Base-by-base conservation (phyloP, 2,329 filamentous ascomycete species). In the Alternaria sp. region DNA sequence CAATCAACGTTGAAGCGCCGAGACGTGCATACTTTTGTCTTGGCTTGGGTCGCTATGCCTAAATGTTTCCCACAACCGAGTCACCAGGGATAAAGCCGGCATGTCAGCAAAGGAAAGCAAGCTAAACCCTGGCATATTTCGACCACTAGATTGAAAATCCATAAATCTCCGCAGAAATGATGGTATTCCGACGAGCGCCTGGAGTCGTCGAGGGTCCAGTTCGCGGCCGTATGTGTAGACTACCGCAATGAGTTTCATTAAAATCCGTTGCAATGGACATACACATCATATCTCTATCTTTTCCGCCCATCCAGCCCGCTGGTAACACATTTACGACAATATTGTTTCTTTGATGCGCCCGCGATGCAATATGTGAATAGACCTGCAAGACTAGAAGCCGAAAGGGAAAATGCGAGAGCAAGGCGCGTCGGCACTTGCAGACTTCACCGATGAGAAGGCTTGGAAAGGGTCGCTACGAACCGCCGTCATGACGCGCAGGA, bases 401-500 rank as follows among this genome's bases (percentile, higher is more conserved):
- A 36, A 5, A 20, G 12, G 18, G 16, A 49, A 11, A 49, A 32
- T 10, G 14, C 20, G 46, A 36, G 18, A 16, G 14, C 36, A 36
- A 22, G 41, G 3, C 32, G 25, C 38, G 50, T 22, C 18, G 38
- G 58, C 45, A 58, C 44, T 30, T 46, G 41, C 48, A 51, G 48
- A 57, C 18, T 43, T 53, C 34, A 66, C 63, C 61, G 59, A 64
- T 66, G 44, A 54, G 20, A 43, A 30, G 18, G 20, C 40, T 43
- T 30, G 28, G 20, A 22, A 50, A 48, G 44, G 49, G 34, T 45
- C 51, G 43, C 40, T 48, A 54, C 38, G 54, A 49, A 30, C 48
- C 57, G 54, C 30, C 16, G 20, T 32, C 45, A 56, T 60, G 57
- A 54, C 49, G 54, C 62, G 63, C 64, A 62, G 55, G 41, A 32